Conservation (phyloP, 2,329 filamentous ascomycete species). For the Ceratocystiopsis minuta region DNA sequence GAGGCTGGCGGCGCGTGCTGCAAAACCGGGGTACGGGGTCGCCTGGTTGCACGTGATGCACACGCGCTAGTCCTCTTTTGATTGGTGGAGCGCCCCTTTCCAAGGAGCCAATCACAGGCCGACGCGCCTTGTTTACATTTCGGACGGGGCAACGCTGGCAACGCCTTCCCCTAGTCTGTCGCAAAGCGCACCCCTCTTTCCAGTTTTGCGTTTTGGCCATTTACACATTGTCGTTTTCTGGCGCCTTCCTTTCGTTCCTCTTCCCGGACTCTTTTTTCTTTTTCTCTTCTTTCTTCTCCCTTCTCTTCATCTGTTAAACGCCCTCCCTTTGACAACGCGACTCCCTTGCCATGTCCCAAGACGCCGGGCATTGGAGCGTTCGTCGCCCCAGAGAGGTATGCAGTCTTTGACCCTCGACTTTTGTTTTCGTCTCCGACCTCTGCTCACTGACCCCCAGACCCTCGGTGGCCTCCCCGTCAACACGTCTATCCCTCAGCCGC, state of each 20-base stretch:
- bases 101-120: constrained; percentile 8
- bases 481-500: constrained; percentile 72
- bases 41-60: neutral
- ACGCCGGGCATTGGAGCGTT: constrained; percentile 76
- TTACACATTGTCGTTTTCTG: too few relatives aligned
- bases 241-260: neutral
- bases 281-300: too few relatives aligned
- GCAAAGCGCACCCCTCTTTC: neutral
- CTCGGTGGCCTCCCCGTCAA: constrained; percentile 71
- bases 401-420: constrained; percentile 5
- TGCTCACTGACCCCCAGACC: constrained; percentile 37
- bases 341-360: constrained; percentile 59
- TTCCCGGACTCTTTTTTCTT: too few relatives aligned
- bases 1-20: too few relatives aligned
- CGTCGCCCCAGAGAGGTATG: constrained; percentile 76
- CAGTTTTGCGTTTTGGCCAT: neutral
- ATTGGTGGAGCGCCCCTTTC: neutral
- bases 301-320: too few relatives aligned
- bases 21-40: too few relatives aligned
- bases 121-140: constrained; percentile 10
- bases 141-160: constrained; percentile 6
- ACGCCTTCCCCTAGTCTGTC: neutral
- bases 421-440: neutral
- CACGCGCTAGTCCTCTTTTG: neutral
- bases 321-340: too few relatives aligned